Percentiles rank a stretch among this genome's conserved stretches.
Evolutionary conservation across 2,329 filamentous ascomycete genomes (phyloP).

Genomic region (Cercospora zeae-maydis): DNA sequence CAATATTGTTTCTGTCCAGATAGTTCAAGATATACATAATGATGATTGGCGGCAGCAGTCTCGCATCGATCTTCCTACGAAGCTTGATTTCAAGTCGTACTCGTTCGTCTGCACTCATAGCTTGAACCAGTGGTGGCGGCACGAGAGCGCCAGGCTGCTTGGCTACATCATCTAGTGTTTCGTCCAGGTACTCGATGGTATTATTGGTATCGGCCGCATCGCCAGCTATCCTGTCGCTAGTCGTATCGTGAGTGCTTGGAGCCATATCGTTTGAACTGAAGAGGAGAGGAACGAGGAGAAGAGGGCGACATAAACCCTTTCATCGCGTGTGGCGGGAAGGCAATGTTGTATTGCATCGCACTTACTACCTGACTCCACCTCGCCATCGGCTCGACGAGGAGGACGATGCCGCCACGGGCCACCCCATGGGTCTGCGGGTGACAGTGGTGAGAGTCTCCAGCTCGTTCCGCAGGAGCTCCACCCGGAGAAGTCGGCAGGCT

Average conservation of each 20-base stretch:
- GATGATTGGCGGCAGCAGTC: constrained; percentile 65
- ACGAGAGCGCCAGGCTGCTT: constrained; percentile 16
- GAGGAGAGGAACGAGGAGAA: not conserved
- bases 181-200: constrained; percentile 22
- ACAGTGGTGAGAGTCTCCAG: not conserved
- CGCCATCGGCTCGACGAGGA: constrained; percentile 16
- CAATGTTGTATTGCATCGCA: constrained; percentile 3
- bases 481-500: not conserved
- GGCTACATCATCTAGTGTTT: constrained; percentile 16
- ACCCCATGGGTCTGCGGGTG: constrained; percentile 14
- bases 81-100: constrained; percentile 50
- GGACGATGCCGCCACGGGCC: constrained; percentile 6
- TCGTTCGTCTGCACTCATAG: constrained; percentile 21
- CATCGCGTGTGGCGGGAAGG: not conserved
- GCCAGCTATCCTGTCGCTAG: constrained; percentile 23
- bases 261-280: constrained; percentile 9
- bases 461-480: constrained; percentile 1
- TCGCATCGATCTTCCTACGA: constrained; percentile 66
- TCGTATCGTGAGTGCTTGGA: constrained; percentile 14
- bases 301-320: not conserved
- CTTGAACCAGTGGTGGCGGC: constrained; percentile 18
- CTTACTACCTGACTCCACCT: constrained; percentile 21
- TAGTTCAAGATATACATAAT: constrained; percentile 78
- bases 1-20: constrained; percentile 46
- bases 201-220: constrained; percentile 17